phyloP scores from a whole-genome alignment of 192 early-diverging fungal species.

The Paraglomus brasilianum region DNA sequence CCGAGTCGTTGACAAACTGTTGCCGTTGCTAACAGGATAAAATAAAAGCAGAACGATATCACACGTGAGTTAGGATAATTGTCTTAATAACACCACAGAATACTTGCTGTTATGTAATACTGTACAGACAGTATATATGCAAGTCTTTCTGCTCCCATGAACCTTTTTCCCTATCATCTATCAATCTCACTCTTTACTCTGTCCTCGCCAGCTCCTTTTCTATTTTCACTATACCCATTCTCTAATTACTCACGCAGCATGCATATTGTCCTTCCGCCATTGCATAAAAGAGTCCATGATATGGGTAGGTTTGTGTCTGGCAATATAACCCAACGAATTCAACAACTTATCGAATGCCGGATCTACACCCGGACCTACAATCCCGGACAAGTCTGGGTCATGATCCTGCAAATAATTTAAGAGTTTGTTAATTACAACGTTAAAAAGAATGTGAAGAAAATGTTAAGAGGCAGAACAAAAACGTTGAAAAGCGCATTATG shows the following conservation, averaged over 20 bases:
- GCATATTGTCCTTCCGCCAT: slow-evolving; percentile 64
- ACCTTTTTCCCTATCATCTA: background rate
- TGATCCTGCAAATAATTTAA: slow-evolving; percentile 51
- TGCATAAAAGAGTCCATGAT: slow-evolving; percentile 78
- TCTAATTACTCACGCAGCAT: slow-evolving; percentile 26
- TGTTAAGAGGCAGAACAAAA: no score
- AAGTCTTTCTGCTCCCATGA: background rate
- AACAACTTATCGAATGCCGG: slow-evolving; percentile 79
- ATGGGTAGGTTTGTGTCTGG: slow-evolving; percentile 80
- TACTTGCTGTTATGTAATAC: no score
- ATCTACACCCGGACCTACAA: slow-evolving; percentile 69
- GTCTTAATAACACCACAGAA: no score
- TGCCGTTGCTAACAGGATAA: slow-evolving; percentile 3
- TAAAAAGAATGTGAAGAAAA: background rate
- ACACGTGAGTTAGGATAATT: no score
- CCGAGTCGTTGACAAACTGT: slow-evolving; percentile 37
- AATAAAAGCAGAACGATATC: background rate
- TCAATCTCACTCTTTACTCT: background rate
- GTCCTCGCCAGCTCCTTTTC: background rate
- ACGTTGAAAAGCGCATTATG: no score
- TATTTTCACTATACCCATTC: slow-evolving; percentile 34
- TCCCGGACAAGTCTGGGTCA: slow-evolving; percentile 59
- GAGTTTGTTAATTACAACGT: background rate
- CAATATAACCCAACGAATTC: slow-evolving; percentile 73
- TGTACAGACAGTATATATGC: no score